A percentile compares a stretch with the other conserved stretches of the same genome.
Evolutionary conservation across 352 stramenopile genomes (phyloP).

Genomic region (Phytophthora cactorum): DNA sequence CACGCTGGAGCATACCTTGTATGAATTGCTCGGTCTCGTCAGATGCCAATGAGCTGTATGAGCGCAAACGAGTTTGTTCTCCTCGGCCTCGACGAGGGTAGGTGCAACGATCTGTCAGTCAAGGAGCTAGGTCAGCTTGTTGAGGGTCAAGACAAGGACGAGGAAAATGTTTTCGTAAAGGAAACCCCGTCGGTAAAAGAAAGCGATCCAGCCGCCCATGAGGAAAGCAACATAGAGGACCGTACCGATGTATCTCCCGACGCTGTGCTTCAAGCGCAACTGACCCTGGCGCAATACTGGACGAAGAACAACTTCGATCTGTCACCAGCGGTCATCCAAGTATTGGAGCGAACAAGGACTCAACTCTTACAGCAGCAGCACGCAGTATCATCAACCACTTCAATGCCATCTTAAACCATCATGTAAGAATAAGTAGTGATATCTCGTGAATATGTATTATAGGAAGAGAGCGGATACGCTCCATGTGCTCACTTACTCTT

Average conservation of each 20-base stretch:
- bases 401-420: not conserved
- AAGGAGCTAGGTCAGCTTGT: no score
- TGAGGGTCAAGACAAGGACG: no score
- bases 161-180: not conserved
- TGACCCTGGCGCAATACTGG: not conserved
- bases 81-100: no score
- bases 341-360: conserved; percentile 11
- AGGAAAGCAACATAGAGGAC: not conserved
- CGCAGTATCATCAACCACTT: not conserved
- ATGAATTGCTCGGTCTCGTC: no score
- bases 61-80: no score
- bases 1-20: no score
- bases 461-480: not conserved
- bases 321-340: no score
- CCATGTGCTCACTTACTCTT: not conserved
- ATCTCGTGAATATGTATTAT: not conserved
- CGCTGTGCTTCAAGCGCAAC: conserved; percentile 9
- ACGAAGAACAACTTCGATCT: no score
- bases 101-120: no score
- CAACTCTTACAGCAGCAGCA: conserved; percentile 16
- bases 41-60: no score
- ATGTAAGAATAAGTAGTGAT: not conserved
- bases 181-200: not conserved
- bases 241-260: no score
- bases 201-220: not conserved